A percentile compares a stretch with the other conserved stretches of the same genome.
These are phyloP conservation scores for Phytophthora meadii DNA, from an alignment of 352 stramenopile species.

Conservation along the genomic window DNA sequence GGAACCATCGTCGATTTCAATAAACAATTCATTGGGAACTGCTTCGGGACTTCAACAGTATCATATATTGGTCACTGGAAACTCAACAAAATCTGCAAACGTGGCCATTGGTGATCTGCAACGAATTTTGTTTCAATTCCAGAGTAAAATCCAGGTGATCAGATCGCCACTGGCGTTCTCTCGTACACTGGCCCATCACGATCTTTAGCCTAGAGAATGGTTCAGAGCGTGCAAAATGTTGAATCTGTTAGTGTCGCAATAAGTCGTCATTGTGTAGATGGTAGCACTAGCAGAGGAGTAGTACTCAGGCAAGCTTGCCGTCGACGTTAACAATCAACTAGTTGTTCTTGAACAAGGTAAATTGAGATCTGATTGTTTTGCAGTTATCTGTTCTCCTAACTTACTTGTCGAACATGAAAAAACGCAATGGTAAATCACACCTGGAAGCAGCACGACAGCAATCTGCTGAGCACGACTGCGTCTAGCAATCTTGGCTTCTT, in stretches of 20 bases:
- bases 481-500: no score
- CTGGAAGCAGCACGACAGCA: no score
- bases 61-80: constrained; percentile 75
- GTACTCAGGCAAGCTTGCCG: no score
- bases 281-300: no score
- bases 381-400: no score
- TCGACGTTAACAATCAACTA: no score
- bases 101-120: constrained; percentile 60
- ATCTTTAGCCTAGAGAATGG: constrained; percentile 21
- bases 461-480: no score
- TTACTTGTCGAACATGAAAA: no score
- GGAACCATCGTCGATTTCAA: constrained; percentile 81
- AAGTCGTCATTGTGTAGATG: no score
- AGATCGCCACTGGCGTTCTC: constrained; percentile 64
- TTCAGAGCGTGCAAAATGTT: constrained; percentile 19
- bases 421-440: no score
- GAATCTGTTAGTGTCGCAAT: constrained; percentile 78
- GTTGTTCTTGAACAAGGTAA: no score
- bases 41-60: constrained; percentile 60
- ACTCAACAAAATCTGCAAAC: constrained; percentile 59
- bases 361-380: no score
- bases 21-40: constrained; percentile 55
- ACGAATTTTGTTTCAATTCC: constrained; percentile 31
- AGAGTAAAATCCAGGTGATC: constrained; percentile 62
- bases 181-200: constrained; percentile 46